phyloP scores from a whole-genome alignment of 164 flowering plant genomes.

The Dillenia turbinata region DNA sequence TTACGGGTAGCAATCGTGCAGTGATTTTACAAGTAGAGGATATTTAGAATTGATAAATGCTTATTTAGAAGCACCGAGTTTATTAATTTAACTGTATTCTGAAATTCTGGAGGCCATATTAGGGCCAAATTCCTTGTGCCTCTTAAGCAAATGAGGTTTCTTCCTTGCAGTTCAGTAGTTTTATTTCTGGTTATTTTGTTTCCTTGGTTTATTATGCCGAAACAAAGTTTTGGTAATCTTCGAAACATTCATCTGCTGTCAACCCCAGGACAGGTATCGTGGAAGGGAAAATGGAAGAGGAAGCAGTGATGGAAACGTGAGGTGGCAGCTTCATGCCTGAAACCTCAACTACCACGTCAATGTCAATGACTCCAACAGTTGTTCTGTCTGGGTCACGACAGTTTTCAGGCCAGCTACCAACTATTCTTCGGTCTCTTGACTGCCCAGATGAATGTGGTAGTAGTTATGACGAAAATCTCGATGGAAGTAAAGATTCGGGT shows the following conservation, averaged over 20 bases:
- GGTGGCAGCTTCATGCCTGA: conserved; percentile 34
- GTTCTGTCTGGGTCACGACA: conserved; percentile 57
- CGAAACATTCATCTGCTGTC: conserved; percentile 23
- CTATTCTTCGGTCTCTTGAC: conserved; percentile 75
- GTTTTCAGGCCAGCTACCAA: conserved; percentile 68
- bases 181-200: no score
- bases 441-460: conserved; percentile 63
- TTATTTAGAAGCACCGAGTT: no score
- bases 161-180: no score
- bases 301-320: conserved; percentile 48
- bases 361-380: conserved; percentile 38
- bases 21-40: no score
- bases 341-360: conserved; percentile 25
- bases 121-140: no score
- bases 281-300: conserved; percentile 78
- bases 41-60: no score
- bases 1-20: no score
- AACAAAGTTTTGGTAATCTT: neutral
- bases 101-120: no score
- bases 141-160: no score
- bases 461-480: conserved; percentile 72
- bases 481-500: conserved; percentile 85
- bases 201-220: no score
- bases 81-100: no score
- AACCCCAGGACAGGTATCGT: conserved; percentile 72